A percentile compares a stretch with the other conserved stretches of the same genome.
phyloP scores from a whole-genome alignment of 140 eudicot species.

The Erigeron philadelphicus region DNA sequence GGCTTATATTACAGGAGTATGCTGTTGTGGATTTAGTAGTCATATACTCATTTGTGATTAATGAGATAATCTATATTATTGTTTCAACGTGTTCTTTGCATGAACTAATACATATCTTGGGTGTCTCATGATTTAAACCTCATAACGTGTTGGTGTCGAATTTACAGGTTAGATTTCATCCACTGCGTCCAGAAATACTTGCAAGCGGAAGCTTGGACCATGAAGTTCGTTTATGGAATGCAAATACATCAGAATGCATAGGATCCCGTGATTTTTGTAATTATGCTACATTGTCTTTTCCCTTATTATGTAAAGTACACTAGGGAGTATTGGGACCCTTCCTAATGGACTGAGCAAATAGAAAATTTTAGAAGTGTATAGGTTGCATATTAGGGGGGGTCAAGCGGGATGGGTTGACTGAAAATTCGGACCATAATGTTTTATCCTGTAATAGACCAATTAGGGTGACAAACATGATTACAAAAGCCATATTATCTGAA shows the following conservation, averaged over 20 bases:
- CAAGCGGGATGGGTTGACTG: background rate
- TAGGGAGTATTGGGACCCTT: background rate
- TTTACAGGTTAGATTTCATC: constrained; percentile 70
- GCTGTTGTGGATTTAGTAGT: background rate
- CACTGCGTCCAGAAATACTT: constrained; percentile 51
- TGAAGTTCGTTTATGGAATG: constrained; percentile 73
- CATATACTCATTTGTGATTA: background rate
- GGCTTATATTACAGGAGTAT: background rate
- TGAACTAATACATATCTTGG: background rate
- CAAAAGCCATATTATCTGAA: background rate
- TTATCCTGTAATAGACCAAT: background rate
- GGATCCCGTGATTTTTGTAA: constrained; percentile 70
- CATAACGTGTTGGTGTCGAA: constrained; percentile 12
- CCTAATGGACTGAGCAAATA: constrained; percentile 10
- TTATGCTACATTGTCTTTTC: constrained; percentile 12
- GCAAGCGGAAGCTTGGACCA: constrained; percentile 81
- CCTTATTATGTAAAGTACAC: constrained; percentile 13
- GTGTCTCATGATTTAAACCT: background rate
- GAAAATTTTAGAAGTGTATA: constrained; percentile 1
- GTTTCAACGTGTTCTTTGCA: background rate
- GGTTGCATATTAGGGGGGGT: background rate
- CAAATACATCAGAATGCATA: constrained; percentile 60
- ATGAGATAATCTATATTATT: background rate
- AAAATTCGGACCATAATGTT: background rate
- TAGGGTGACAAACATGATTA: background rate